Conservation (phyloP, 2,329 filamentous ascomycete species). For the Colletotrichum horii region DNA sequence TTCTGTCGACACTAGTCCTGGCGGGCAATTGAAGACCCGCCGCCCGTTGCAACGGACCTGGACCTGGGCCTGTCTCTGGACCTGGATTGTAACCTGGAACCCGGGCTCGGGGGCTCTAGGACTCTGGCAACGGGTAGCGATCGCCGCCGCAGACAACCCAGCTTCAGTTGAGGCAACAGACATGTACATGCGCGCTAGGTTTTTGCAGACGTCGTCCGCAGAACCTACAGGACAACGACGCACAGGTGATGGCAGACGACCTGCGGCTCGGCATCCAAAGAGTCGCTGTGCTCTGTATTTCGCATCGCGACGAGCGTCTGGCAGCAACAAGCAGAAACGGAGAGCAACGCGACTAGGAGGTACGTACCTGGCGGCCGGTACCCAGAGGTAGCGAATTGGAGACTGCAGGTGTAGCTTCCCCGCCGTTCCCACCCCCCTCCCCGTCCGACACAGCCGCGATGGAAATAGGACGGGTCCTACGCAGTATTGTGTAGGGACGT, state of each 20-base stretch:
- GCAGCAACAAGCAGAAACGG: not conserved
- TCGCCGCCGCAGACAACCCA: conserved; percentile 14
- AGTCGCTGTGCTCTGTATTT: not conserved
- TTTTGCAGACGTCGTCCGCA: not conserved
- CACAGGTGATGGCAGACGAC: not conserved
- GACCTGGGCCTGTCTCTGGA: not conserved
- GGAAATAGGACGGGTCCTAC: conserved; percentile 17
- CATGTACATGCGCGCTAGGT: not conserved
- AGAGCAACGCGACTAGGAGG: not conserved
- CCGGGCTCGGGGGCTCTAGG: conserved; percentile 6
- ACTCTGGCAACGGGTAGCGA: conserved; percentile 12
- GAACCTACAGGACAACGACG: not conserved
- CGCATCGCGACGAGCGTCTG: not conserved
- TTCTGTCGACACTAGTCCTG: conserved; percentile 8
- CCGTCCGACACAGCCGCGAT: conserved; percentile 15
- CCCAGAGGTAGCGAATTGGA: not conserved
- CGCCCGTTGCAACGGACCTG: conserved; percentile 1
- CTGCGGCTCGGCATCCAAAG: not conserved
- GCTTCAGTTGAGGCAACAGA: conserved; percentile 1
- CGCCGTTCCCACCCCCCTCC: not conserved
- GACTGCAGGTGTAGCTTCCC: not conserved
- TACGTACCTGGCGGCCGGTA: not conserved
- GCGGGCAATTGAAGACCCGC: conserved; percentile 17
- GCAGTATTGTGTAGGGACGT: not conserved
- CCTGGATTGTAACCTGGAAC: conserved; percentile 14